Percentiles rank a stretch among this genome's conserved stretches.
Evolutionary conservation across 2,329 filamentous ascomycete genomes (phyloP).

Genomic region (Calonectria fujianensis): DNA sequence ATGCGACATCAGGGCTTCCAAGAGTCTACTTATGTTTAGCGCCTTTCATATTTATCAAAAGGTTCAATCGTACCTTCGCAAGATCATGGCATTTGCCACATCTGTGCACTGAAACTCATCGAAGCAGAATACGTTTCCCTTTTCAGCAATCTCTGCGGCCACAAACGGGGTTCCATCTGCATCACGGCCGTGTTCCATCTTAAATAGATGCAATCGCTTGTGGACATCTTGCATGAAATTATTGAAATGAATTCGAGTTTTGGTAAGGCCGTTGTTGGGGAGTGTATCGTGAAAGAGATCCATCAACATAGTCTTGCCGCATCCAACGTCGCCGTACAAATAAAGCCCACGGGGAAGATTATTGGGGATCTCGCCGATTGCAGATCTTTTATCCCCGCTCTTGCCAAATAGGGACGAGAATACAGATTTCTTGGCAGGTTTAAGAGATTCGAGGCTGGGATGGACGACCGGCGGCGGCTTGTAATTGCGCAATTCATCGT

Average conservation of each 20-base stretch:
- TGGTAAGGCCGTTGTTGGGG: constrained; percentile 84
- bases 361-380: constrained; percentile 76
- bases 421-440: constrained; percentile 72
- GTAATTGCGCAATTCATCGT: constrained; percentile 87
- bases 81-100: constrained; percentile 98
- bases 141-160: constrained; percentile 93
- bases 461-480: constrained; percentile 83
- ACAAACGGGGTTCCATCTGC: constrained; percentile 94
- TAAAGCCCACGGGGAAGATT: constrained; percentile 92
- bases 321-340: constrained; percentile 96
- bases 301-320: constrained; percentile 99
- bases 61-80: constrained; percentile 76
- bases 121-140: constrained; percentile 92
- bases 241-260: constrained; percentile 97
- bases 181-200: constrained; percentile 91
- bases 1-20: constrained; percentile 95
- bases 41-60: background rate
- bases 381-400: constrained; percentile 60
- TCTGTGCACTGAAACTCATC: constrained; percentile 99
- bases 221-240: constrained; percentile 99
- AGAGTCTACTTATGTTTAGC: constrained; percentile 71
- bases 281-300: constrained; percentile 97
- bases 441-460: constrained; percentile 83
- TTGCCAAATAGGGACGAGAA: constrained; percentile 78
- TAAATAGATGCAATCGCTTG: constrained; percentile 90